Base-by-base conservation (phyloP, 805 yeast species). In the Candida yuanshanica region DNA sequence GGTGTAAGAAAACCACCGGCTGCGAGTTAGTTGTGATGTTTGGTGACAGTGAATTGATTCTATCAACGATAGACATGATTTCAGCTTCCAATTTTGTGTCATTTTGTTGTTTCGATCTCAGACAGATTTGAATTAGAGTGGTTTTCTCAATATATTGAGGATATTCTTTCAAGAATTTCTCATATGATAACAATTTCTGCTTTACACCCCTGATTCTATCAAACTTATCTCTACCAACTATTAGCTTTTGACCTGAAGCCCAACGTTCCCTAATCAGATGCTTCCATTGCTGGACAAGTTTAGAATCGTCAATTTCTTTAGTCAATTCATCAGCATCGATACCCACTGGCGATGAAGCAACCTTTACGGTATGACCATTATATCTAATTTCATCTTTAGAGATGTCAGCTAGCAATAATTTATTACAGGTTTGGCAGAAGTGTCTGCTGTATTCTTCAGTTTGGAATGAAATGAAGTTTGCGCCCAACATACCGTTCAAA, bases 391-490 rank as follows among this genome's bases (percentile, higher is more conserved):
- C 71, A 24, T 83, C 81, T 20, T 74, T 77, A 37, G 75, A 74
- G n/a, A 84, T 77, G 63, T 91, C 97, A 0, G 95, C 89, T 50
- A 89, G 77, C 26, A 93, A 64, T 26, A 93, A 68, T 41, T 96
- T 70, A 51, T 83, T 86, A 53, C 95, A 80, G 3, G 97, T 88
- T 64, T 91, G 97, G 42, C 85, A 66, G 62, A 93, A 93, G 63
- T 93, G 99, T 55, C 95, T 79, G 20, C 89, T 95, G 52, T 90
- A 91, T 61, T 93, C 99, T 22, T 81, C 81, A 10, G 91, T 90
- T 61, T 93, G 99, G 67, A 93, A 90, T 3, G 90, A 80, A 35
- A 93, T 75, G 43, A 83, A 77, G 56, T 87, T 88, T 2, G 98
- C 89, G 11, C 96, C 98, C 23, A 93, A 66, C 65, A 91, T 71